Evolutionary conservation across 768 basidiomycete species (phyloP), one percentile per base, ranked within the genome.

Genomic region (Guyanaporus albipodus): DNA sequence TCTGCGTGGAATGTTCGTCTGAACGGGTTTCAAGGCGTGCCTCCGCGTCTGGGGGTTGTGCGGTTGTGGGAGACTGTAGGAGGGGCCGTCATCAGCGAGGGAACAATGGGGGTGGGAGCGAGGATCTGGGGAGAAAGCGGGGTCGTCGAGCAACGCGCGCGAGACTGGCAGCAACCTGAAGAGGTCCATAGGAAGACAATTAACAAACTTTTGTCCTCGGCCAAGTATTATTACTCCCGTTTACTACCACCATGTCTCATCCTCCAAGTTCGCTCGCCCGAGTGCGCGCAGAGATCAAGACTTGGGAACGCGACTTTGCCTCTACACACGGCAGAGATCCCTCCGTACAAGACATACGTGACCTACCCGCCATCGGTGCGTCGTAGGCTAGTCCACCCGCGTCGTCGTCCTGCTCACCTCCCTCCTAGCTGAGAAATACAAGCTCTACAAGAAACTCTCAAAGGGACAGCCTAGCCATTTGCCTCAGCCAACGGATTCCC

Each of bases 281-380:
- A n/a, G n/a, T 90, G 27, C 78, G 80, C 9, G 69, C 82, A 49
- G 81, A 91, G 59, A 80, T 91, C 50, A 91, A 91, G 64, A 50
- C 69, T 34, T 91, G 87, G 82, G 89, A 91, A 59, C 82, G 81
- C 50, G 71, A 72, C 17, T 91, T 89, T 65, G 78, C 73, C 47
- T 64, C 69, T 0, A 57, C 54, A 0, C 70, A 87, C 61, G 77
- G 75, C 32, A 74, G 77, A 50, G 74, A 78, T 27, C 82, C 88
- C 0, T 75, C 79, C 22, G 66, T 87, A 2, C 75, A 87, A 38
- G 89, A 91, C 57, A 89, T 91, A 44, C 83, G 73, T 59, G 67
- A 73, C 34, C 70, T 75, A 15, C 79, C 79, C 7, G 55, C 59
- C 41, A 81, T 90, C 49, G 86, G 88, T 90, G 46, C 54, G 80